Percentiles rank a stretch among this genome's conserved stretches.
Evolutionary conservation across 345 rosid species (phyloP).

Genomic region (Garcia nutans): DNA sequence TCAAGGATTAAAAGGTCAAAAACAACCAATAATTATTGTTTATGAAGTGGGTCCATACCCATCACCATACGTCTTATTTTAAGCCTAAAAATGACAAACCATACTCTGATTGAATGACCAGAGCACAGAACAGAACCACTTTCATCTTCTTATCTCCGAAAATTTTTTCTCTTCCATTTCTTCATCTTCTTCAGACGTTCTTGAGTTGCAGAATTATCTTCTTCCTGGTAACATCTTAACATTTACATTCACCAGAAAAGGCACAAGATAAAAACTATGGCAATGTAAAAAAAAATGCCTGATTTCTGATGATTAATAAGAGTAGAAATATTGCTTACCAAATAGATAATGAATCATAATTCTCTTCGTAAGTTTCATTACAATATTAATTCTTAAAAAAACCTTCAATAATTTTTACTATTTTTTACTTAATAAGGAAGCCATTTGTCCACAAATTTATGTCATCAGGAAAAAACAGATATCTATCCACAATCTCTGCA

Average conservation of each 20-base stretch:
- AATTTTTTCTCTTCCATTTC: too few species aligned
- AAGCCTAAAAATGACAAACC: too few species aligned
- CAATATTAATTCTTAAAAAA: constrained; percentile 15
- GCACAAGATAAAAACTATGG: background rate
- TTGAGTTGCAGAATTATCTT: background rate
- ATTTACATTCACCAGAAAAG: background rate
- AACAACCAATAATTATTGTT: too few species aligned
- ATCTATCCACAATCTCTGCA: constrained; percentile 35
- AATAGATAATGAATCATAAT: constrained; percentile 19
- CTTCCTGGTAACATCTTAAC: background rate
- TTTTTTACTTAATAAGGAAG: constrained; percentile 23
- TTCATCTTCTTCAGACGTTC: too few species aligned
- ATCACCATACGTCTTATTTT: too few species aligned
- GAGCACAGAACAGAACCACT: too few species aligned
- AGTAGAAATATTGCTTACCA: background rate
- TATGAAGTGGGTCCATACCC: too few species aligned
- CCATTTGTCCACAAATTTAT: constrained; percentile 37
- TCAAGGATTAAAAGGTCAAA: too few species aligned
- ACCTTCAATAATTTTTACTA: constrained; percentile 20
- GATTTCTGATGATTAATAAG: background rate
- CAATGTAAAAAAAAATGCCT: background rate
- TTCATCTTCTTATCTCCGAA: too few species aligned
- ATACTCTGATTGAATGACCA: too few species aligned
- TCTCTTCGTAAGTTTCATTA: constrained; percentile 8
- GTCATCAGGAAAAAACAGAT: constrained; percentile 26